A percentile compares a stretch with the other conserved stretches of the same genome.
phyloP scores from a whole-genome alignment of 306 rosid species.

The Alnus glutinosa region DNA sequence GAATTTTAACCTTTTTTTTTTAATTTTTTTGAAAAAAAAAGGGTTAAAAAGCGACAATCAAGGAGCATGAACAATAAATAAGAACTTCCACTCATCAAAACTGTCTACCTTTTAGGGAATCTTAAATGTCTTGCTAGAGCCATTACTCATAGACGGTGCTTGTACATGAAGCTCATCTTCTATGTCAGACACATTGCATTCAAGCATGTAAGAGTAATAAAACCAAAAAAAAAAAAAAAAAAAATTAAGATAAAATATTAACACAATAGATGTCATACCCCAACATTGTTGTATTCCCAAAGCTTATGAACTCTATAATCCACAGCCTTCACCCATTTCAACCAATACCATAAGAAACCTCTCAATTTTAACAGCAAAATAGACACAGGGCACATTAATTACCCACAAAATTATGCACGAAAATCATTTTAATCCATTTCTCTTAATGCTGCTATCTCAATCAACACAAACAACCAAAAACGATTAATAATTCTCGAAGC shows the following conservation, averaged over 20 bases:
- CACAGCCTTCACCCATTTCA: slow-evolving; percentile 66
- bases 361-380: no score
- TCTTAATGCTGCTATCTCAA: no score
- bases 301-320: slow-evolving; percentile 93
- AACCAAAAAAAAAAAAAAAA: not conserved
- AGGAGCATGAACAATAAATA: not conserved
- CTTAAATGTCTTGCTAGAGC: slow-evolving; percentile 44
- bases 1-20: not conserved
- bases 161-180: no score
- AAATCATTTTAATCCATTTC: no score
- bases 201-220: no score
- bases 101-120: slow-evolving; percentile 46
- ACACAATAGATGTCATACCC: slow-evolving; percentile 48
- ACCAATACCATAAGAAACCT: not conserved
- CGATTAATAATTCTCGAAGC: no score
- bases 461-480: no score
- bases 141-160: slow-evolving; percentile 18
- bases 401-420: no score
- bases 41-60: not conserved
- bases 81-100: not conserved
- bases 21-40: not conserved
- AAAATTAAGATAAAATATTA: not conserved
- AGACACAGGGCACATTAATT: not conserved
- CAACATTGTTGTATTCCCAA: slow-evolving; percentile 93
- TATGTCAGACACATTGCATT: no score